phyloP scores from a whole-genome alignment of 106 monocot species.

The Dendrobium nobile region DNA sequence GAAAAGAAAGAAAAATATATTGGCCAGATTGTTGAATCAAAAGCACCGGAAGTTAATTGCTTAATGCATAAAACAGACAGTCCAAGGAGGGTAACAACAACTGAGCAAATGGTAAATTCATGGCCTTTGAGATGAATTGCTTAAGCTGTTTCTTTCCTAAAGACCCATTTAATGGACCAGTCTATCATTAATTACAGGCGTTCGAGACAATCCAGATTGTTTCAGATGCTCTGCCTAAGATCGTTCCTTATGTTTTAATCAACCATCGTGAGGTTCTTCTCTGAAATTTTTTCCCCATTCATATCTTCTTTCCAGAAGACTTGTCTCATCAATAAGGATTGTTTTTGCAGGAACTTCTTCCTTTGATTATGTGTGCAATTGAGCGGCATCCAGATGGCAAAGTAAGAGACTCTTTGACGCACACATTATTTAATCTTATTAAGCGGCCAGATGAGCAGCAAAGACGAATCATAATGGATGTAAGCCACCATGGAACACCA shows the following conservation, averaged over 20 bases:
- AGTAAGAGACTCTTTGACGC: conserved; percentile 83
- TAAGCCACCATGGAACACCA: conserved; percentile 21
- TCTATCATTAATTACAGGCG: conserved; percentile 37
- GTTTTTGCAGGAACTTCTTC: conserved; percentile 87
- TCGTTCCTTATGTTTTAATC: conserved; percentile 96
- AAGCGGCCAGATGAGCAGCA: conserved; percentile 97
- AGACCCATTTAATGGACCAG: background rate
- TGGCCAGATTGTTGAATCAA: conserved; percentile 16
- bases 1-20: conserved; percentile 16
- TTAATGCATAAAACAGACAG: conserved; percentile 32
- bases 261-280: conserved; percentile 98
- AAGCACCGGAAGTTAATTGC: conserved; percentile 14
- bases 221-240: conserved; percentile 95
- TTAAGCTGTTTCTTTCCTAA: conserved; percentile 1
- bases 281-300: conserved; percentile 15
- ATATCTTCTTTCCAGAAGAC: conserved; percentile 15
- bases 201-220: conserved; percentile 80
- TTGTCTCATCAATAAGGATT: background rate
- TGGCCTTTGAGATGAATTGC: background rate
- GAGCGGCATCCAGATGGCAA: conserved; percentile 87
- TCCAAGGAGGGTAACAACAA: conserved; percentile 24
- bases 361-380: conserved; percentile 97
- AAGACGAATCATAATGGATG: conserved; percentile 96
- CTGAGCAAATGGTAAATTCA: conserved; percentile 54
- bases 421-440: conserved; percentile 95